Conservation (phyloP, 495 filamentous ascomycete genomes). For the Sordaria brevicollis region DNA sequence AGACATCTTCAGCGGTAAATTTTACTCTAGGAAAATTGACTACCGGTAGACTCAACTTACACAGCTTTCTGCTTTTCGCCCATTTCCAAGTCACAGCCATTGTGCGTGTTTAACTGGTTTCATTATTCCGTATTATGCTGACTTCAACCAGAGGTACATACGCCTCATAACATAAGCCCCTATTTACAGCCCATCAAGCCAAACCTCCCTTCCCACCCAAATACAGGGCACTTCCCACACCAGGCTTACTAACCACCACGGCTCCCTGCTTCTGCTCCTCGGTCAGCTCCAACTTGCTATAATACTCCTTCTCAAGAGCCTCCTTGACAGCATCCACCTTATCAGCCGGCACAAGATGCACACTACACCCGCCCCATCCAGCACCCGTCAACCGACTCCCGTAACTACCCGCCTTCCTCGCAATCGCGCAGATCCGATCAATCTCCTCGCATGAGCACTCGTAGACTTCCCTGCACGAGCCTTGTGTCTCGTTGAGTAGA, state of each 20-base stretch:
- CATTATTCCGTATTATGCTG: neutral
- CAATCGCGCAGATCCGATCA: constrained; percentile 75
- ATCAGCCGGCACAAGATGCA: constrained; percentile 80
- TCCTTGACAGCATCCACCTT: constrained; percentile 73
- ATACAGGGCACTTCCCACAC: constrained; percentile 53
- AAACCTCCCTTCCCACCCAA: constrained; percentile 16
- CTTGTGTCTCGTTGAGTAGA: constrained; percentile 82
- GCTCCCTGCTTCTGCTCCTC: constrained; percentile 66
- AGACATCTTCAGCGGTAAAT: no score
- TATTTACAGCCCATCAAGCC: neutral
- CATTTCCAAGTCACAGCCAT: no score
- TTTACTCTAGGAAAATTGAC: no score
- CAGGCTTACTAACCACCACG: constrained; percentile 84
- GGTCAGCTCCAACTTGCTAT: constrained; percentile 62
- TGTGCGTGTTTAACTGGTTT: no score
- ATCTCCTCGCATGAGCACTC: constrained; percentile 87
- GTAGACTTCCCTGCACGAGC: constrained; percentile 72
- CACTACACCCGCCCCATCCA: constrained; percentile 93
- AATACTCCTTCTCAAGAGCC: constrained; percentile 74
- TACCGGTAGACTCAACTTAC: no score
- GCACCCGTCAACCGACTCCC: constrained; percentile 87
- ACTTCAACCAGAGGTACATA: no score
- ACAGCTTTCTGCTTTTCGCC: neutral
- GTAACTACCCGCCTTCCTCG: constrained; percentile 64
- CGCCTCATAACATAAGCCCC: neutral